Conservation (phyloP, 2,329 filamentous ascomycete genomes). For the Colletotrichum sp. region DNA sequence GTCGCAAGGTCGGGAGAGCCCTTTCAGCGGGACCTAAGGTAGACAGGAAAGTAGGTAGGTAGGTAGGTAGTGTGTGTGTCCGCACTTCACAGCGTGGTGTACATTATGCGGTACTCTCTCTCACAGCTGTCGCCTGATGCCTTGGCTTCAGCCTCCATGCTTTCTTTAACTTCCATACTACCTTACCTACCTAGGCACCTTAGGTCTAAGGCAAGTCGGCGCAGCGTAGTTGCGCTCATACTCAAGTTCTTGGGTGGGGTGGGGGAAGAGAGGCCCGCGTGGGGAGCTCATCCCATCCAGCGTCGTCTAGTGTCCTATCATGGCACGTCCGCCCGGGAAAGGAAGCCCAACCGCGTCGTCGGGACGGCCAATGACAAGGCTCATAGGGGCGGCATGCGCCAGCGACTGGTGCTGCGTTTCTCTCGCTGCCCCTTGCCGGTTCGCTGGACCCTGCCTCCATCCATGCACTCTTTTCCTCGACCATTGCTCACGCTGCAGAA, state of each 20-base stretch:
- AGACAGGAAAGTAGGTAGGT: no score
- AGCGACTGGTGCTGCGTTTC: slow-evolving; percentile 8
- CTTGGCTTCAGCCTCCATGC: background rate
- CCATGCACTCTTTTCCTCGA: background rate
- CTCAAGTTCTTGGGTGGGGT: background rate
- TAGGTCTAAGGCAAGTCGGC: no score
- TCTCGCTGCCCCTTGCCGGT: background rate
- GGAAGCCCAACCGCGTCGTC: background rate
- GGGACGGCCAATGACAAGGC: slow-evolving; percentile 4
- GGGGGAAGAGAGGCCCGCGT: background rate
- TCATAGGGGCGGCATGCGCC: slow-evolving; percentile 4
- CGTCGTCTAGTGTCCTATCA: background rate
- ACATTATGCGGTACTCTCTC: background rate
- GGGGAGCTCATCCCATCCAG: background rate
- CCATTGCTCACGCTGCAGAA: background rate
- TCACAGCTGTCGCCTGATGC: background rate
- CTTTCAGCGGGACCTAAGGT: background rate
- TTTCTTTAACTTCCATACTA: background rate
- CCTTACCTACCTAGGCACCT: background rate
- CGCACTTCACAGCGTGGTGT: background rate
- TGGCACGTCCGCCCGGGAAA: background rate
- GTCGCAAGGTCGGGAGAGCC: background rate
- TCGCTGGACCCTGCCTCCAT: background rate
- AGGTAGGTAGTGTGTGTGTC: background rate
- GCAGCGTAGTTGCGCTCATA: background rate